Evolutionary conservation across 805 yeast species (phyloP), one percentile per base, ranked within the genome.

Genomic region (Diddensiella transvaalensis): DNA sequence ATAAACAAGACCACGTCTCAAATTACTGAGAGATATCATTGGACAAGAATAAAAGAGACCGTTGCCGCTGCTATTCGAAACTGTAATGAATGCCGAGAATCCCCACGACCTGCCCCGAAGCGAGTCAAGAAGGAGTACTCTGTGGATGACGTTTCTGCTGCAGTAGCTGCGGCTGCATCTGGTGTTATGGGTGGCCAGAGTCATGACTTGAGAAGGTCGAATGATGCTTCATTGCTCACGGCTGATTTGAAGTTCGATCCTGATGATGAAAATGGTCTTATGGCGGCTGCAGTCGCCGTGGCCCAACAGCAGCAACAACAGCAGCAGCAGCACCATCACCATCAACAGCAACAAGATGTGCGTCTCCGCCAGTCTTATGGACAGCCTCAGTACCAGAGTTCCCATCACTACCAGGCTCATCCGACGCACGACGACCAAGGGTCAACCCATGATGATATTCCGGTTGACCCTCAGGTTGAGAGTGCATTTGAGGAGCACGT

Each of bases 31-130:
- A 77, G 78, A 56, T 91, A 85, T 58, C 95, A 88, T 64, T 91
- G 98, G 97, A 79, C 88, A 1, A 78, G 95, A 44, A 85, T 91
- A 54, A 90, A 93, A 66, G 88, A 80, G 48, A 87, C 96, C 0
- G 96, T 87, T 1, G 82, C 85, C 0, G 79, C 80, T 24, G 91
- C 87, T 1, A 82, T 90, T 46, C 74, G 83, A 47, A 78, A 80
- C 51, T 93, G 98, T 64, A 71, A 74, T 1, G 83, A 80, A 44
- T 91, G 98, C 64, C 72, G 83, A 33, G 83, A 80, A 52, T 60
- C 68, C 35, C 49, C 61, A 40, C 56, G 66, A 4, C 64, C 61
- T 8, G 55, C 56, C 13, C 58, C 59, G 24, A 58, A 57, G 32
- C 46, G 61, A 10, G 38, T 52, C 24, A 51, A 58, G 48, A 54